Evolutionary conservation across 2,329 filamentous ascomycete genomes (phyloP), one percentile per base, ranked within the genome.

Genomic region (Laburnicola sp.): DNA sequence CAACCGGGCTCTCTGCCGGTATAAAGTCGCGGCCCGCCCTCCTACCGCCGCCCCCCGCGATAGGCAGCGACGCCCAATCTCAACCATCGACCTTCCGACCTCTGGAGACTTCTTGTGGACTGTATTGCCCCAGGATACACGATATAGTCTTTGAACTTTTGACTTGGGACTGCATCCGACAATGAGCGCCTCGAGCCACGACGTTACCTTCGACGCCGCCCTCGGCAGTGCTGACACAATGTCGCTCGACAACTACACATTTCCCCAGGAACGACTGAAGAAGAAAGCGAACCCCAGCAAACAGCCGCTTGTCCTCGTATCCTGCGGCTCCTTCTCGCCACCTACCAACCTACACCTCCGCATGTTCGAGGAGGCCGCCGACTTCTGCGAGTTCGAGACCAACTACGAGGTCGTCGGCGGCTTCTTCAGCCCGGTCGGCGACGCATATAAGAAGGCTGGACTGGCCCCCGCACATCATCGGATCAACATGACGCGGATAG

Each of bases 341-440:
- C 84, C 87, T 43, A 89, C 86, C 5, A 88, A 88, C 65, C 80
- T 91, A 26, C 89, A 93, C 69, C 76, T 94, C 56, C 86, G 89
- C 69, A 93, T 95, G 87, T 93, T 94, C 68, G 88, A 91, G 66
- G 91, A 95, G 85, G 89, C 88, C 1, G 83, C 85, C 61, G 89
- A 94, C 74, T 92, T 88, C 73, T 86, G 86, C 60, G 85, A 86
- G 58, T 87, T 88, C 31, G 76, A 80, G 61, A 80, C 77, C 21
- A 78, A 88, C 46, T 97, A 88, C 69, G 91, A 97, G 71, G 84
- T 97, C 30, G 81, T 96, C 38, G 92, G 89, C 55, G 91, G 89
- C 45, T 96, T 93, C 70, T 78, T 93, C 56, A 90, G 86, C 23
- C 89, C 89, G n/a, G 88, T 89, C 56, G 85, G 83, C 49, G 84